Base-by-base conservation (phyloP, 805 yeast genomes). In the Suhomyces emberorum region DNA sequence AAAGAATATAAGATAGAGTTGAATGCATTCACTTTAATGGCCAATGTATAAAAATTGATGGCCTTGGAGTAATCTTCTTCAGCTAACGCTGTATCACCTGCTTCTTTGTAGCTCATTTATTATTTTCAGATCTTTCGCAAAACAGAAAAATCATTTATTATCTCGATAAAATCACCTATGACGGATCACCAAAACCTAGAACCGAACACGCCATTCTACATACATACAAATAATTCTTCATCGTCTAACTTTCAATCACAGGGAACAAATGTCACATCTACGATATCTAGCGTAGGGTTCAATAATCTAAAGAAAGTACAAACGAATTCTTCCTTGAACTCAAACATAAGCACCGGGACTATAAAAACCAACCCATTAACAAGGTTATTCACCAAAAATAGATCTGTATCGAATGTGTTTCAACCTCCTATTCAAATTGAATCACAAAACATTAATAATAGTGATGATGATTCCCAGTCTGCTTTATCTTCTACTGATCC, bases 241-340 rank as follows among this genome's bases (percentile, higher is more conserved):
- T 30, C 38, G 18, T 39, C 35, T n/a, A 31, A 16, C 24, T 16
- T 30, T 20, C 39, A 34, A 15, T 36, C 32, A n/a, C 39, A 19
- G 15, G 20, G 28, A 9, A 31, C 35, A 3, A 37, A 20, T n/a
- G 31, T n/a, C 19, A 24, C 35, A 6, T 36, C 36, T 21, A 41
- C 26, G 30, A 39, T 43, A n/a, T 45, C 49, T 9, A 43, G 43
- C 12, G 49, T 43, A 5, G 49, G 49, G 10, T 63, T 63, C 40
- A 63, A 52, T 34, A 62, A 49, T 32, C 41, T 63, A 16, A 61
- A 59, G 44, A 62, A 62, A 39, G 38, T 47, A 16, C 44, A 47
- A 27, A 59, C 67, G 12, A 55, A 58, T 35, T 39, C 52, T 4
- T 59, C 66, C 2, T 48, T 39, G 37, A 34, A 49, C 2, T 53